Percentiles rank a stretch among this genome's conserved stretches.
These are phyloP conservation scores for Pochonia chlamydosporia DNA, from an alignment of 2,329 filamentous ascomycete species.

Conservation along the genomic window DNA sequence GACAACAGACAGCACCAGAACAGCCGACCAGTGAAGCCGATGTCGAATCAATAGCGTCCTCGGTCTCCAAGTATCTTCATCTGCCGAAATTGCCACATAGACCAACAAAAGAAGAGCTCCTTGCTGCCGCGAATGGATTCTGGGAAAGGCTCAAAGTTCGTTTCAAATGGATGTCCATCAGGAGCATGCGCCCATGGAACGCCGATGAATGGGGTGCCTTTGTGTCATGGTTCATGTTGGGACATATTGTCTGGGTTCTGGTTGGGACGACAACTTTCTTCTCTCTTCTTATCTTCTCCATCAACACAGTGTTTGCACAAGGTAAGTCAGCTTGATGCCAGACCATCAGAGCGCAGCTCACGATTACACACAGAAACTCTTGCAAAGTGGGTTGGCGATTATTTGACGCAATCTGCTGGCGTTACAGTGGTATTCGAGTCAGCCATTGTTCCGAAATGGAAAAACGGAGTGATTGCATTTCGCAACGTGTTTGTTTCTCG, in stretches of 20 bases:
- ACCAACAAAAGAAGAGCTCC: slow-evolving; percentile 86
- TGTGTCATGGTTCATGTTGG: slow-evolving; percentile 86
- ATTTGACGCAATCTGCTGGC: slow-evolving; percentile 88
- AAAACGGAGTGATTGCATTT: slow-evolving; percentile 90
- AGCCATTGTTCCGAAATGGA: slow-evolving; percentile 95
- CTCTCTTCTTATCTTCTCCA: slow-evolving; percentile 79
- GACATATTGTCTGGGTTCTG: slow-evolving; percentile 92
- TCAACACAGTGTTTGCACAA: slow-evolving; percentile 96
- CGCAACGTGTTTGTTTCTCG: slow-evolving; percentile 94
- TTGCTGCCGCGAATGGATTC: slow-evolving; percentile 87
- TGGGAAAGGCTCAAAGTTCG: slow-evolving; percentile 84
- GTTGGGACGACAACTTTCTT: slow-evolving; percentile 97
- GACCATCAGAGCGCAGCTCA: too few relatives aligned
- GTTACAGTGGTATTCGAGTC: slow-evolving; percentile 95
- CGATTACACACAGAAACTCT: slow-evolving; percentile 64
- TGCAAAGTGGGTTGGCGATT: slow-evolving; percentile 89
- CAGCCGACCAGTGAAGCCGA: slow-evolving; percentile 13
- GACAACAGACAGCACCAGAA: not conserved
- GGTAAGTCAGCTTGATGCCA: slow-evolving; percentile 40
- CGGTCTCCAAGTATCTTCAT: slow-evolving; percentile 55
- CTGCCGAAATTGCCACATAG: slow-evolving; percentile 71
- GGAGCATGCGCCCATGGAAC: slow-evolving; percentile 91
- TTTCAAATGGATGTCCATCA: slow-evolving; percentile 97
- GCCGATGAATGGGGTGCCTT: slow-evolving; percentile 94
- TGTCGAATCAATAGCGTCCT: slow-evolving; percentile 39